Evolutionary conservation across 2,329 filamentous ascomycete genomes (phyloP).

Genomic region (Sporothrix phasma): DNA sequence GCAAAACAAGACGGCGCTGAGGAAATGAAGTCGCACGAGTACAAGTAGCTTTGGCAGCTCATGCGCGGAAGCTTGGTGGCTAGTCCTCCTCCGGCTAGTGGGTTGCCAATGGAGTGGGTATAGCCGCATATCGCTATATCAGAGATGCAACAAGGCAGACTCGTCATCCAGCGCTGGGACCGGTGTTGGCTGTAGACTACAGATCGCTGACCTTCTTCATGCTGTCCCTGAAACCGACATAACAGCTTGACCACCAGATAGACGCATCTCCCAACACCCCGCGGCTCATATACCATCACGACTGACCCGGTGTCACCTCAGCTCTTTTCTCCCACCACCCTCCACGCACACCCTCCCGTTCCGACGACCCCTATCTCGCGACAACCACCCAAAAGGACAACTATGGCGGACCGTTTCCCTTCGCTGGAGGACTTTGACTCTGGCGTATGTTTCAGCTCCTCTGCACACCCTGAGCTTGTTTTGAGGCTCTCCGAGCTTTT

Average conservation of each 20-base stretch:
- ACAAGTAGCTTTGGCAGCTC: not conserved
- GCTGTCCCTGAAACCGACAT: not conserved
- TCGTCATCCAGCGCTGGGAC: conserved; percentile 7
- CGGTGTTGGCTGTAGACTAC: not conserved
- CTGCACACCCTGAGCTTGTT: not conserved
- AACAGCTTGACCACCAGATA: not conserved
- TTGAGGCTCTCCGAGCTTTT: not conserved
- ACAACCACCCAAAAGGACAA: conserved; percentile 19
- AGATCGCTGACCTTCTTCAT: conserved; percentile 4
- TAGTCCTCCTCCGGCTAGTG: not conserved
- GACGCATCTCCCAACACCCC: not conserved
- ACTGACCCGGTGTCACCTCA: not conserved
- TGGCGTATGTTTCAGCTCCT: conserved; percentile 35
- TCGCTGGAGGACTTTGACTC: conserved; percentile 70
- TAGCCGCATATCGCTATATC: not conserved
- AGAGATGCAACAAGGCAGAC: not conserved
- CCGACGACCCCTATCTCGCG: conserved; percentile 4
- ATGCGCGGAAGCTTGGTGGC: not conserved
- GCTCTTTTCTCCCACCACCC: not conserved
- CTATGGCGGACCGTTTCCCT: conserved; percentile 70
- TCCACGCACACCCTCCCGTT: not conserved
- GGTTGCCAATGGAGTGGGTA: too few relatives aligned
- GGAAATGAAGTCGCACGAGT: not conserved
- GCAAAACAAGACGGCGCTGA: conserved; percentile 6
- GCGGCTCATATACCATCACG: not conserved